These are phyloP conservation scores for Pelargonium myrrhifolium DNA, from an alignment of 441 rosid species.

Conservation along the genomic window DNA sequence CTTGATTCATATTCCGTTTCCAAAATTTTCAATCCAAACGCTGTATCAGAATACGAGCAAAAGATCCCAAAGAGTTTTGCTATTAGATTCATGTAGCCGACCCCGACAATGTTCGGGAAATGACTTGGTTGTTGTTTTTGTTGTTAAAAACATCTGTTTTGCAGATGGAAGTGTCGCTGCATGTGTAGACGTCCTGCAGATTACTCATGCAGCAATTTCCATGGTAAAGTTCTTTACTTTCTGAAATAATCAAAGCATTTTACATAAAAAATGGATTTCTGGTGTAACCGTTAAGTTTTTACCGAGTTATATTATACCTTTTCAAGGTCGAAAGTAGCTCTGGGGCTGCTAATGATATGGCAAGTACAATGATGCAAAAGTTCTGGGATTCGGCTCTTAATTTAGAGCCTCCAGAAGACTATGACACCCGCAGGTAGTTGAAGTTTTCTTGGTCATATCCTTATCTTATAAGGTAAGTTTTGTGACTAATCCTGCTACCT, in stretches of 20 bases:
- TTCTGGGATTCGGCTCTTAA: slow-evolving; percentile 99
- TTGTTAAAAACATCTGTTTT: not conserved
- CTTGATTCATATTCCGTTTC: no score
- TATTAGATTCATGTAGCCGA: no score
- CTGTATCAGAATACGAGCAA: no score
- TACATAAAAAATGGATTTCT: not conserved
- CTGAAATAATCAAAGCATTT: not conserved
- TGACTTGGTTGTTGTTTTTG: no score
- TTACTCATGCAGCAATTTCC: slow-evolving; percentile 90
- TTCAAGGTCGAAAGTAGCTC: slow-evolving; percentile 67
- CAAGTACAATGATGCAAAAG: slow-evolving; percentile 86
- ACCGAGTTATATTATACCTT: slow-evolving; percentile 13
- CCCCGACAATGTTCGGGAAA: no score
- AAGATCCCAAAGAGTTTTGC: no score
- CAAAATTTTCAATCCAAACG: no score
- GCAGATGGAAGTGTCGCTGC: slow-evolving; percentile 78
- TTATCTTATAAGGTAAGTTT: slow-evolving; percentile 13
- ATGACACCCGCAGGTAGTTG: slow-evolving; percentile 62
- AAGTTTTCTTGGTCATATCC: slow-evolving; percentile 6
- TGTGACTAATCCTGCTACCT: slow-evolving; percentile 20
- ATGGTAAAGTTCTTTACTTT: slow-evolving; percentile 41
- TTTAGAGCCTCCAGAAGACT: slow-evolving; percentile 60
- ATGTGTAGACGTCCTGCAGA: slow-evolving; percentile 76
- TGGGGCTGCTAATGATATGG: slow-evolving; percentile 62
- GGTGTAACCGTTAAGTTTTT: not conserved